Base-by-base conservation (phyloP, 306 rosid species). In the Sophora flavescens region DNA sequence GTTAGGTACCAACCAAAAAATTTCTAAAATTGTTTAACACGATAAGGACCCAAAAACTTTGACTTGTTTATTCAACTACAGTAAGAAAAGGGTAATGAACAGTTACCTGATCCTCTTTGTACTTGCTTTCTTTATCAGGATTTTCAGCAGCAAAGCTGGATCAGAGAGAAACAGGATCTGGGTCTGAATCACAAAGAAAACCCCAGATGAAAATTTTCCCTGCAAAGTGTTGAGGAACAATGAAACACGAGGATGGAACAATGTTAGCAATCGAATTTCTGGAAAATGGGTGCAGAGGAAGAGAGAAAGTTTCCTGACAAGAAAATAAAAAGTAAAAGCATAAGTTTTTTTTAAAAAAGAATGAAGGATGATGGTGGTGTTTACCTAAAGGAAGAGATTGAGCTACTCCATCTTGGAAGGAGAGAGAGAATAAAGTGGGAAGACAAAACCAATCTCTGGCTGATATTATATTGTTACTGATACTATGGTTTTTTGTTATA, bases 141-240 rank as follows among this genome's bases (percentile, higher is more conserved):
- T 68, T 63, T 71, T 52, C 42, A 75, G 70, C 9, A 67, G 76
- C 66, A 78, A 81, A 69, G 66, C 77, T 72, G 90, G 91, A 87
- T 87, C 91, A 80, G 79, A 78, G 11, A 63, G 79, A 26, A 81
- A 81, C 80, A 89, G 86, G 97, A 90, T 91, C 97, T 87, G 89
- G 86, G 91, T 72, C 83, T 85, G 96, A 94, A 91, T 91, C 89
- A 81, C 39, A 35, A 60, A 75, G 10, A 41, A 67, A 77, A 76
- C 44, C 80, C 85, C 87, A 84, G 80, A 80, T 58, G 76, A 71
- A 71, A 85, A 78, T 60, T 84, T 67, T 52, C 48, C 82, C 86
- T 73, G 83, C 88, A 52, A 82, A 84, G 74, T 51, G 67, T 44
- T 48, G 48, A 52, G 58, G 53, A 66, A 77, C 72, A 53, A 75